phyloP scores from a whole-genome alignment of 176 grass and related monocot genomes.

The Musa itinerans region DNA sequence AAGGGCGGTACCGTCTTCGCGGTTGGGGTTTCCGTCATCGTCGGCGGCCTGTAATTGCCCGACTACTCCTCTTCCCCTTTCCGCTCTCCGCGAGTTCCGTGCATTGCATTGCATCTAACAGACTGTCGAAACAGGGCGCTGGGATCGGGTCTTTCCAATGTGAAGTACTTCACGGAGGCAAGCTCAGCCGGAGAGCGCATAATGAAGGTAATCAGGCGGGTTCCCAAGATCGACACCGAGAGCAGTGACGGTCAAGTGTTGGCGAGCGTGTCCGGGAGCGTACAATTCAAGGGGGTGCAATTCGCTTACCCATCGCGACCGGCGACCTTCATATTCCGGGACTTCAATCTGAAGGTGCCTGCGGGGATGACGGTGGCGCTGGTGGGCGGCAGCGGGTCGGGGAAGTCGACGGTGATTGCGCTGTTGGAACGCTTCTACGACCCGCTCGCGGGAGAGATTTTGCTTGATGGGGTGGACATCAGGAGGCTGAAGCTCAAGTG shows the following conservation, averaged over 20 bases:
- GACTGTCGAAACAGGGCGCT: conserved; percentile 1
- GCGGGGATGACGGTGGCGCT: conserved; percentile 9
- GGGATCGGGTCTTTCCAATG: conserved; percentile 22
- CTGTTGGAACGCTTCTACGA: conserved; percentile 10
- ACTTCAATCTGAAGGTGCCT: conserved; percentile 8
- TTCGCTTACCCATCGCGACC: conserved; percentile 18
- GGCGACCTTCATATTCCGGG: not conserved
- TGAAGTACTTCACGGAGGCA: conserved; percentile 25
- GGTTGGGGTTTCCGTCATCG: conserved; percentile 38
- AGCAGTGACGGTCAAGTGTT: not conserved
- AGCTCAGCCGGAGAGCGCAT: conserved; percentile 16
- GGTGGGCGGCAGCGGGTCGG: conserved; percentile 15
- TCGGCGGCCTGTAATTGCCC: conserved; percentile 39
- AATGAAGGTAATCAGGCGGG: conserved; percentile 4
- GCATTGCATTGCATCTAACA: not conserved
- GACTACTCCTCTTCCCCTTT: not conserved
- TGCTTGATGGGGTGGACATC: conserved; percentile 15
- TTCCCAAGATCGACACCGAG: conserved; percentile 7
- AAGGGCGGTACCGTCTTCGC: conserved; percentile 53
- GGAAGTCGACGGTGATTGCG: conserved; percentile 14
- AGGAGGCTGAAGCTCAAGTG: conserved; percentile 11
- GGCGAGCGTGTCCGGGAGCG: not conserved
- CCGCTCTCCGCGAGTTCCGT: not conserved
- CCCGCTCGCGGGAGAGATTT: not conserved
- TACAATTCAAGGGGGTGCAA: not conserved